Base-by-base conservation (phyloP, 768 basidiomycete species). In the Chiua virens region DNA sequence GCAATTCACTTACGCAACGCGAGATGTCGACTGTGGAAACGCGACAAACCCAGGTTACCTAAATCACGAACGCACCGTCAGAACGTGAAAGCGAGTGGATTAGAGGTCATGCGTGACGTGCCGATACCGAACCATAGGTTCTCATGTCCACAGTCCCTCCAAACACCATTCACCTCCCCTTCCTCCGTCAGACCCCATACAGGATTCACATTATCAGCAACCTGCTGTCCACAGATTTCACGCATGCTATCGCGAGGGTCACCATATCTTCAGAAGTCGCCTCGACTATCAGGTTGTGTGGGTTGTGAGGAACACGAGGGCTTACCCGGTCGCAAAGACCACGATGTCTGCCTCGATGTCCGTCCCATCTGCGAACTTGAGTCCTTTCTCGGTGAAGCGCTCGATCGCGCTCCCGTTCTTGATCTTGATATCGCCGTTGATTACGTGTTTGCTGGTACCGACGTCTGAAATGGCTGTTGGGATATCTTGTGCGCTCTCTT, bases 101-200 rank as follows among this genome's bases (percentile, higher is more conserved):
- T 10, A 30, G 4, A n/a, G 18, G 8, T 2, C 17, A 10, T n/a
- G n/a, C 1, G 17, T 1, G 46, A 57, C 65, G 35, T 49, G 69
- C 65, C 67, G 18, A 65, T 11, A 27, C 56, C 57, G 20, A 69
- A 67, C 65, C 67, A 67, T 25, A 67, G 43, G 22, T 76, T 76
- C 1, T 76, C 65, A 37, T 71, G 62, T 17, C 70, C 69, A 37
- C 54, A 66, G 23, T 67, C 51, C 44, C 62, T 62, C 65, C 67
- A 71, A 20, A 61, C 57, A 2, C 78, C 74, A 1, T 73, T 66
- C 22, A 82, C 60, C 61, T 88, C 85, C 0, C 85, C 83, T 68
- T 90, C 83, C 18, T 74, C 68, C 54, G 84, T 75, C 42, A 86
- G 50, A 17, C 85, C 81, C 88, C 87, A 82, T 15, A 87, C 65